Evolutionary conservation across 2,329 filamentous ascomycete genomes (phyloP), one percentile per base, ranked within the genome.

Genomic region (Aspergillus pseudoglaucus): DNA sequence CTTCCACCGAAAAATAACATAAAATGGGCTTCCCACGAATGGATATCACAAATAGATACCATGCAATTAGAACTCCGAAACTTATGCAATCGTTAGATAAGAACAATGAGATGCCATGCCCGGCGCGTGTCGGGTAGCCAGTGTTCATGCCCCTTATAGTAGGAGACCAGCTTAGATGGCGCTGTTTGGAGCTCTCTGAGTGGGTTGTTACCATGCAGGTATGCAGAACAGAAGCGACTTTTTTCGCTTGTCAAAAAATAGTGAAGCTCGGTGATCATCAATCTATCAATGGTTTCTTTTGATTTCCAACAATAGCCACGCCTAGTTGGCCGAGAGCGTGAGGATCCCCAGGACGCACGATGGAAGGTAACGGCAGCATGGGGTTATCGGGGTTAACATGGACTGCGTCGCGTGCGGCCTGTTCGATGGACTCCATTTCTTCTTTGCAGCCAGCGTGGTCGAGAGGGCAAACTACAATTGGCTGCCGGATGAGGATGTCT

Each of bases 361-460:
- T 93, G 6, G 81, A 84, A 53, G 85, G 83, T 1, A 90, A 85
- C 1, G 93, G 90, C n/a, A 96, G 71, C 84, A 94, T 90, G 0
- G 90, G 93, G 59, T 93, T 93, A 52, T 94, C 88, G 0, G 86
- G 86, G 57, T 91, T 89, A 51, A 97, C 85, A 52, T 87, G 83
- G 14, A 88, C 86, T 2, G 93, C 91, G 59, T 97, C 91, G 68
- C 90, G 91, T 39, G 93, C 93, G 0, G 93, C 88, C 69, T 95
- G 89, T 64, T 96, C 90, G 54, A 98, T 97, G 33, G 90, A 90
- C 60, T 95, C 90, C 89, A 98, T 96, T 72, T 97, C 93, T 65
- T 96, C 90, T 68, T 95, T 96, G 72, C 93, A 98, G 14, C 86
- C 88, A 56, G 94, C 88, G 62, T 96, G 89, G 63, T 98, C 93